Conservation (phyloP, 345 rosid species). For the Raphanus raphanistrum region DNA sequence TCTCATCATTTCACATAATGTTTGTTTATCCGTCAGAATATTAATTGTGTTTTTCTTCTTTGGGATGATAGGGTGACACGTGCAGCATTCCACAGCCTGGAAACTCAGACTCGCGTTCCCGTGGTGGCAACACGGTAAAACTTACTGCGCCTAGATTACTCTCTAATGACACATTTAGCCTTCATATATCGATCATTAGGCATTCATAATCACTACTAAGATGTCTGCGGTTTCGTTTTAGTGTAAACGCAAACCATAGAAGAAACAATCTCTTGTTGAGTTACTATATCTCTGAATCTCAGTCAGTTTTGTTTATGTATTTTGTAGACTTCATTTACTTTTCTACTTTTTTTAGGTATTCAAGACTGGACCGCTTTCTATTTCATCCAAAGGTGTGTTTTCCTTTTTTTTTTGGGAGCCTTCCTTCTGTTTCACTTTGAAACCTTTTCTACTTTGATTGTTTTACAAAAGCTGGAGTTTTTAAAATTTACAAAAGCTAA, state of each 20-base stretch:
- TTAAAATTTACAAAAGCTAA: neutral
- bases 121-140: slow-evolving; percentile 53
- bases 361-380: slow-evolving; percentile 77
- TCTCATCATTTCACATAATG: neutral
- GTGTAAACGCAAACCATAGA: neutral
- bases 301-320: no score
- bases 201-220: no score
- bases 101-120: slow-evolving; percentile 43
- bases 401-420: no score
- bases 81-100: slow-evolving; percentile 34
- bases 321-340: neutral
- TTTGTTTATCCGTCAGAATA: neutral
- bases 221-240: neutral
- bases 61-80: neutral
- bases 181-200: no score
- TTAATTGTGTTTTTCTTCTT: neutral
- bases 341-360: slow-evolving; percentile 54
- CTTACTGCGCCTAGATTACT: no score
- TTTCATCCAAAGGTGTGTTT: slow-evolving; percentile 81
- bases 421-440: no score
- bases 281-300: no score
- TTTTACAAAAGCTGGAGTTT: no score
- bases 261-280: neutral
- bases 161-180: no score
- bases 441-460: no score